Conservation (phyloP, 192 early-diverging fungal species). For the Geranomyces michiganensis region DNA sequence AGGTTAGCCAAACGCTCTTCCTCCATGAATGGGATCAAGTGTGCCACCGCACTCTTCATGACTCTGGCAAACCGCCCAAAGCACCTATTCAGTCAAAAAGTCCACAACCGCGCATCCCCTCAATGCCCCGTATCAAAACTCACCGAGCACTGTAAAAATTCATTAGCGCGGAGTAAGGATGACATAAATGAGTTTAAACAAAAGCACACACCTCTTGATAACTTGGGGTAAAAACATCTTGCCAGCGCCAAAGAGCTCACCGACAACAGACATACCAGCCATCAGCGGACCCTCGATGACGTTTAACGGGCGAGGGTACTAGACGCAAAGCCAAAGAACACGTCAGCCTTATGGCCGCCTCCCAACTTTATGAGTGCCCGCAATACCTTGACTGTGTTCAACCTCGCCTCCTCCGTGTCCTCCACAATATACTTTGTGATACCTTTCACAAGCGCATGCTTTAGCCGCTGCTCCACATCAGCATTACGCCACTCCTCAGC, state of each 20-base stretch:
- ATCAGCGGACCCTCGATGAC: slow-evolving; percentile 97
- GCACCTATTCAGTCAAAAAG: not conserved
- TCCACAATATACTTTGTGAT: slow-evolving; percentile 91
- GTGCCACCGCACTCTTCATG: slow-evolving; percentile 98
- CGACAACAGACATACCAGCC: slow-evolving; percentile 91
- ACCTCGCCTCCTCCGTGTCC: slow-evolving; percentile 92
- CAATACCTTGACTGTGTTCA: slow-evolving; percentile 54
- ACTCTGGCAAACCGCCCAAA: slow-evolving; percentile 58
- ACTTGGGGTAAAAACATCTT: slow-evolving; percentile 99
- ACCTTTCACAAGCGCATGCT: slow-evolving; percentile 89
- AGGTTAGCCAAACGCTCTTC: slow-evolving; percentile 81
- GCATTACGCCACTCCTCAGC: slow-evolving; percentile 84
- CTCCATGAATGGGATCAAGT: slow-evolving; percentile 94
- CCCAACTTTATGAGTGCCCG: too few relatives aligned
- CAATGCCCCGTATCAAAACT: not conserved
- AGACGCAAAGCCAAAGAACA: not conserved
- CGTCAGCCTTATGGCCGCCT: not conserved
- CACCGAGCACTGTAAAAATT: slow-evolving; percentile 53
- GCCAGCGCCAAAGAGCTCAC: slow-evolving; percentile 90
- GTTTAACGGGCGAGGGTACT: slow-evolving; percentile 87
- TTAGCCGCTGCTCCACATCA: slow-evolving; percentile 75
- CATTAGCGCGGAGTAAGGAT: not conserved
- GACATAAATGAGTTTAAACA: slow-evolving; percentile 33
- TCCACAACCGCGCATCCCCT: not conserved
- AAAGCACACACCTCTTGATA: slow-evolving; percentile 66